These are phyloP conservation scores for Cajanus cajan DNA, from an alignment of 306 rosid species.

Conservation along the genomic window DNA sequence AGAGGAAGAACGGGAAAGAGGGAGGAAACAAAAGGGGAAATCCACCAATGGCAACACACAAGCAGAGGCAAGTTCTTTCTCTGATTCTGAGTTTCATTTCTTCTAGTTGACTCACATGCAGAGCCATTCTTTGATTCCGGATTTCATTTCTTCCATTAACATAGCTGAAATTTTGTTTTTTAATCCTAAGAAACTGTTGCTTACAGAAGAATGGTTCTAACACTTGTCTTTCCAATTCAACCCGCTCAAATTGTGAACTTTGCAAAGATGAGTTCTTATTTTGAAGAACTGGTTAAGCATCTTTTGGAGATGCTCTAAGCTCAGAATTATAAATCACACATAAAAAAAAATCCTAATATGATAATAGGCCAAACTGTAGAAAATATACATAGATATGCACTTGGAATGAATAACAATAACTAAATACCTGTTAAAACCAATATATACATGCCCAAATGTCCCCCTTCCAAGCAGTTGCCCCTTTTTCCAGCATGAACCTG, in stretches of 20 bases:
- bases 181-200: no score
- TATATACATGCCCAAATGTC: constrained; percentile 84
- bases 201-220: no score
- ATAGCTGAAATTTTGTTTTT: no score
- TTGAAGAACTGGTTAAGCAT: not conserved
- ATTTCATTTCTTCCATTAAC: no score
- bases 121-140: not conserved
- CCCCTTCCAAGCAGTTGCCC: constrained; percentile 84
- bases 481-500: constrained; percentile 79
- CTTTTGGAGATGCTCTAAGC: not conserved
- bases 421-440: constrained; percentile 72
- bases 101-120: no score
- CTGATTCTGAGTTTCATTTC: no score
- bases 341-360: not conserved
- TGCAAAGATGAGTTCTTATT: not conserved
- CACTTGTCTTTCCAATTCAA: not conserved
- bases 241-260: not conserved
- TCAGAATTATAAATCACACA: not conserved
- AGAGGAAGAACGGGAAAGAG: no score
- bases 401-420: constrained; percentile 34
- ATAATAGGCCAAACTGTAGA: not conserved
- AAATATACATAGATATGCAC: constrained; percentile 2
- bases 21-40: no score
- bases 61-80: no score
- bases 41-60: no score